These are phyloP conservation scores for Apiospora rasikravindrae DNA, from an alignment of 2,329 filamentous ascomycete genomes.

Conservation along the genomic window DNA sequence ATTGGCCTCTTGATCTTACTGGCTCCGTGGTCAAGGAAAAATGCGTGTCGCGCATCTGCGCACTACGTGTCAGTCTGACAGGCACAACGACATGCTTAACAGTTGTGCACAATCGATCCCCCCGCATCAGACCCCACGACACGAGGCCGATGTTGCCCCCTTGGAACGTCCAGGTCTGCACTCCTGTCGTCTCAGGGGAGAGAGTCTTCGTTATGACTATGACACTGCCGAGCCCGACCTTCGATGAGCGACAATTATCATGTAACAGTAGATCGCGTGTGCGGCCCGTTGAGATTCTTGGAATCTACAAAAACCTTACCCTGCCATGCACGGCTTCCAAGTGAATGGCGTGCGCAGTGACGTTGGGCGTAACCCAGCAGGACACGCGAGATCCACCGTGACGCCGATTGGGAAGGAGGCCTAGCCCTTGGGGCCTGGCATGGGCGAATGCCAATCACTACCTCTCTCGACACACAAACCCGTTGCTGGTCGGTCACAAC, in stretches of 20 bases:
- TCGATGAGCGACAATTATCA: neutral
- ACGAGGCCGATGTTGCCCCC: slow-evolving; percentile 1
- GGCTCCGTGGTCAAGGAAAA: neutral
- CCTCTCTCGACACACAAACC: slow-evolving; percentile 14
- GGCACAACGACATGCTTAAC: slow-evolving; percentile 23
- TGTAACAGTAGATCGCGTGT: neutral
- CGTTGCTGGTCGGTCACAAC: neutral
- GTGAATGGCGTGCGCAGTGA: slow-evolving; percentile 14
- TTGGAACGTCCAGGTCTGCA: slow-evolving; percentile 5
- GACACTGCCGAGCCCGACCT: neutral
- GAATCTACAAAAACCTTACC: neutral
- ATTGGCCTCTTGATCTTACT: neutral
- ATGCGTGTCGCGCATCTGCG: slow-evolving; percentile 23
- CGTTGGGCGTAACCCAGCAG: slow-evolving; percentile 13
- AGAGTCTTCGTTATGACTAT: neutral
- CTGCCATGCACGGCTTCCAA: neutral
- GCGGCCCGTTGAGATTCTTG: neutral
- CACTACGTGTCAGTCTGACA: slow-evolving; percentile 41
- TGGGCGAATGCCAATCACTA: slow-evolving; percentile 6
- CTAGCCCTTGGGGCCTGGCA: slow-evolving; percentile 3
- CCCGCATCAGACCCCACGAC: slow-evolving; percentile 27
- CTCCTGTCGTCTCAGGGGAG: neutral
- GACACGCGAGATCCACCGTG: slow-evolving; percentile 9
- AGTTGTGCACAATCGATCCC: slow-evolving; percentile 24
- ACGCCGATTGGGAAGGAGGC: slow-evolving; percentile 8